A percentile compares a stretch with the other conserved stretches of the same genome.
Evolutionary conservation across 2,329 filamentous ascomycete species (phyloP).

Genomic region (Fusarium oligoseptatum): DNA sequence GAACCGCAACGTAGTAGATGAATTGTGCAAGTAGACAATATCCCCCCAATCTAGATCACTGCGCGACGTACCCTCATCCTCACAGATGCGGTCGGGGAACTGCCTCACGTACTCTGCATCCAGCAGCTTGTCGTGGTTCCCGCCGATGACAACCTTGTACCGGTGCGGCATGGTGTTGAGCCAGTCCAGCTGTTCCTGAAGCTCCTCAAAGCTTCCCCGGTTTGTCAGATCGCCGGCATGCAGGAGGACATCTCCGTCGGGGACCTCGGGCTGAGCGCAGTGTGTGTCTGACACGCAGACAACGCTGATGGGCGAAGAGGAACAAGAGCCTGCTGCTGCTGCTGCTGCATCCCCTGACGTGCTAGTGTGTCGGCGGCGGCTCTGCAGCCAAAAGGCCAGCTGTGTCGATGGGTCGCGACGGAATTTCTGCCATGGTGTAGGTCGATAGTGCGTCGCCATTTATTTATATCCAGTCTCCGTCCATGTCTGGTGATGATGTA

Average conservation of each 20-base stretch:
- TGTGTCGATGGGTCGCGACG: slow-evolving; percentile 3
- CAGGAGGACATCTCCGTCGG: slow-evolving; percentile 25
- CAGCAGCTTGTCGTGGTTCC: slow-evolving; percentile 26
- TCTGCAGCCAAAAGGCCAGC: slow-evolving; percentile 17
- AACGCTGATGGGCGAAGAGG: background rate
- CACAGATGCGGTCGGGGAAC: slow-evolving; percentile 1
- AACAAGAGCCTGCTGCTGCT: background rate
- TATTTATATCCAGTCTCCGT: background rate
- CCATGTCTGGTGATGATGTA: background rate
- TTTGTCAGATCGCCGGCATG: slow-evolving; percentile 28
- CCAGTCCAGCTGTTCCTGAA: slow-evolving; percentile 24
- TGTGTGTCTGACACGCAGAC: slow-evolving; percentile 31
- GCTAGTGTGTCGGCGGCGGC: background rate
- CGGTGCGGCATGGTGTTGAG: slow-evolving; percentile 3
- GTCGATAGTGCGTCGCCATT: background rate
- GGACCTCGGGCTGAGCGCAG: slow-evolving; percentile 16
- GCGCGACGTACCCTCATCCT: background rate
- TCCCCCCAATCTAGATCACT: slow-evolving; percentile 49
- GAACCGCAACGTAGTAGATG: slow-evolving; percentile 41
- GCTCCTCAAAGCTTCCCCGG: slow-evolving; percentile 16
- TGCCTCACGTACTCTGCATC: slow-evolving; percentile 14
- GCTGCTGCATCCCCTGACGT: background rate
- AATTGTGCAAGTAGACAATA: slow-evolving; percentile 52
- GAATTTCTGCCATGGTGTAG: slow-evolving; percentile 16
- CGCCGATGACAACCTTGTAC: slow-evolving; percentile 22